A percentile compares a stretch with the other conserved stretches of the same genome.
Conservation (phyloP, 805 yeast genomes). For the Teunomyces panamensis region DNA sequence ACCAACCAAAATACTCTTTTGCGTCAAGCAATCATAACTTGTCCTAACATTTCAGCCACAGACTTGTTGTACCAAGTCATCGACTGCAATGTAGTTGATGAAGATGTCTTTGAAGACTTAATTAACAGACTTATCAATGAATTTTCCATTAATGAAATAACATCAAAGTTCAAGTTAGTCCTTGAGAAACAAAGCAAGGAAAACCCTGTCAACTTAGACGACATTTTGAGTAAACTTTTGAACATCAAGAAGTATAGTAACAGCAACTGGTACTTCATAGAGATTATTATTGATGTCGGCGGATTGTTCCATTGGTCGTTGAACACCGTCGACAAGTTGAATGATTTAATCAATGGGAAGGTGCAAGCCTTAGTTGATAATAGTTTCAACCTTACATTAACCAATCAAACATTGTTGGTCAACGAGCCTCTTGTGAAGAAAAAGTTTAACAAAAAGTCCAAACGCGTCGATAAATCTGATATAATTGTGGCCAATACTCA, state of each 20-base stretch:
- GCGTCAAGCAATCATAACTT: slow-evolving; percentile 79
- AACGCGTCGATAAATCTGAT: slow-evolving; percentile 18
- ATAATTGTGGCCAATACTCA: slow-evolving; percentile 20
- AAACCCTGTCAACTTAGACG: slow-evolving; percentile 34
- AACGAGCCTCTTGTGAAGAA: slow-evolving; percentile 22
- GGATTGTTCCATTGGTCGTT: slow-evolving; percentile 67
- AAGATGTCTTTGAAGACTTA: slow-evolving; percentile 62
- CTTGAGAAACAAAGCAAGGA: slow-evolving; percentile 24
- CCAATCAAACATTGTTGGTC: slow-evolving; percentile 40
- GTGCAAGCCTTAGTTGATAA: slow-evolving; percentile 43
- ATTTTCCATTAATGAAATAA: slow-evolving; percentile 57
- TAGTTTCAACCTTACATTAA: slow-evolving; percentile 44
- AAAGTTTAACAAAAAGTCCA: slow-evolving; percentile 22
- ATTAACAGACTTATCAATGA: slow-evolving; percentile 66
- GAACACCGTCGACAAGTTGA: slow-evolving; percentile 46
- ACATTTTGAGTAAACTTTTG: slow-evolving; percentile 29
- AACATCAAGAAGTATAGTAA: slow-evolving; percentile 42
- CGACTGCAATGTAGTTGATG: slow-evolving; percentile 28
- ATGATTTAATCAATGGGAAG: slow-evolving; percentile 44
- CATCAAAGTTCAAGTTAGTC: slow-evolving; percentile 41
- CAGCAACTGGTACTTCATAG: slow-evolving; percentile 55
- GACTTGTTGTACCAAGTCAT: slow-evolving; percentile 65
- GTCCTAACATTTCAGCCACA: slow-evolving; percentile 61
- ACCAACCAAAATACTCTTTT: slow-evolving; percentile 56
- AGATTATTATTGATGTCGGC: slow-evolving; percentile 66